A percentile compares a stretch with the other conserved stretches of the same genome.
Evolutionary conservation across 345 rosid species (phyloP).

Genomic region (Syzygium aqueum): DNA sequence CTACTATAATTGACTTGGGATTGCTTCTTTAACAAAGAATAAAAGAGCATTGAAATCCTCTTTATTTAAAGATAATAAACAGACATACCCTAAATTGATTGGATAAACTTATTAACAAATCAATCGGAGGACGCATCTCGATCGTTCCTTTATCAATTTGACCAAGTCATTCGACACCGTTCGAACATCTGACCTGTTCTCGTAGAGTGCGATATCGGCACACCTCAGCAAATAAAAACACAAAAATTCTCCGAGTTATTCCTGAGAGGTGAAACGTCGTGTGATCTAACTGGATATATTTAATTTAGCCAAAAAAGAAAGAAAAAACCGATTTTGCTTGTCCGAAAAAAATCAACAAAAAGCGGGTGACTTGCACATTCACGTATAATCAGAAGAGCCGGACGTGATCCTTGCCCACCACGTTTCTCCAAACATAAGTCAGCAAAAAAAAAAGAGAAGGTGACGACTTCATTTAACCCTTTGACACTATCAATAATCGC

Average conservation of each 20-base stretch:
- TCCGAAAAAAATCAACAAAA: background rate
- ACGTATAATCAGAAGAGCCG: background rate
- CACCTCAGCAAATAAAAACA: background rate
- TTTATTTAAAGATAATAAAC: background rate
- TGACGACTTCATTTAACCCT: background rate
- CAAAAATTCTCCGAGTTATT: background rate
- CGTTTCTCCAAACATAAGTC: background rate
- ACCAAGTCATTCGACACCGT: background rate
- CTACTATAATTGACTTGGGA: background rate
- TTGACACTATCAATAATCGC: background rate
- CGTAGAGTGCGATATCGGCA: background rate
- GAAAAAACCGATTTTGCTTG: background rate
- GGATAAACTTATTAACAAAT: background rate
- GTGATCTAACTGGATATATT: background rate
- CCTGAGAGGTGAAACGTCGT: background rate
- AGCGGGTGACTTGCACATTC: background rate
- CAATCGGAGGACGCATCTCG: background rate
- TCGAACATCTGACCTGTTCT: rapidly evolving
- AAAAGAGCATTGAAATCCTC: background rate
- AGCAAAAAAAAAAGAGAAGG: background rate
- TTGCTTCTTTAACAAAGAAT: background rate
- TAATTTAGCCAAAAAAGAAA: background rate
- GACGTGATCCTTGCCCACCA: background rate
- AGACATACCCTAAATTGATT: background rate
- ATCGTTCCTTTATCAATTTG: background rate